phyloP scores from a whole-genome alignment of 495 filamentous ascomycete genomes.

The Tuber magnatum region DNA sequence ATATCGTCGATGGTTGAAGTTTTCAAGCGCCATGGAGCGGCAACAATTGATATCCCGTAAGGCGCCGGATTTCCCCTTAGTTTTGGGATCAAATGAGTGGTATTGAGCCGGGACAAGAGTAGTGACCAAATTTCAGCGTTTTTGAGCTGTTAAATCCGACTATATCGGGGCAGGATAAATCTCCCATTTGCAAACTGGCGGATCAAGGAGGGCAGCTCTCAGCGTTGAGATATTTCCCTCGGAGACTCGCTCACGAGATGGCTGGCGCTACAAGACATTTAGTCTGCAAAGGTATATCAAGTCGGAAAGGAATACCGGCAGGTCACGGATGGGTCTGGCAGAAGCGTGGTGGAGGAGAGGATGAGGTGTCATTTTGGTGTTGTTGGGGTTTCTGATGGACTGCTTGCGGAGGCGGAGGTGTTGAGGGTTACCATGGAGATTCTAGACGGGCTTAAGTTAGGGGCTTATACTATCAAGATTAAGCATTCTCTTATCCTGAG shows the following conservation, averaged over 20 bases:
- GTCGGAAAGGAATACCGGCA: constrained; percentile 64
- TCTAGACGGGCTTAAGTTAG: constrained; percentile 63
- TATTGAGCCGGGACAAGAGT: constrained; percentile 47
- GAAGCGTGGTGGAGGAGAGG: constrained; percentile 60
- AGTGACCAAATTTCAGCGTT: constrained; percentile 29
- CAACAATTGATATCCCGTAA: constrained; percentile 68
- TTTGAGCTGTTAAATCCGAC: constrained; percentile 48
- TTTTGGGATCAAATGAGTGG: not conserved
- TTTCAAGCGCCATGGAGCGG: constrained; percentile 80
- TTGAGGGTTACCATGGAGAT: constrained; percentile 73
- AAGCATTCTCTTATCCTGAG: constrained; percentile 90
- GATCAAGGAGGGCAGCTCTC: constrained; percentile 77
- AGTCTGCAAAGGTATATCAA: constrained; percentile 73
- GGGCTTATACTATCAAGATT: constrained; percentile 71
- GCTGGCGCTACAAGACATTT: constrained; percentile 69
- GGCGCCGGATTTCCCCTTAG: constrained; percentile 51
- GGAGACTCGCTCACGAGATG: constrained; percentile 77
- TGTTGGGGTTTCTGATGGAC: constrained; percentile 73
- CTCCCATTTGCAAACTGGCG: constrained; percentile 63
- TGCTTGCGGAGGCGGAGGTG: constrained; percentile 88
- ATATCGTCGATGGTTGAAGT: constrained; percentile 70
- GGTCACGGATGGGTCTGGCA: constrained; percentile 47
- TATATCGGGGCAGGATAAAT: not conserved
- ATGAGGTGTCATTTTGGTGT: constrained; percentile 96
- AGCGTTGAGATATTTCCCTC: constrained; percentile 73